These are phyloP conservation scores for Stropharia rugosoannulata DNA, from an alignment of 768 basidiomycete genomes.

Conservation along the genomic window DNA sequence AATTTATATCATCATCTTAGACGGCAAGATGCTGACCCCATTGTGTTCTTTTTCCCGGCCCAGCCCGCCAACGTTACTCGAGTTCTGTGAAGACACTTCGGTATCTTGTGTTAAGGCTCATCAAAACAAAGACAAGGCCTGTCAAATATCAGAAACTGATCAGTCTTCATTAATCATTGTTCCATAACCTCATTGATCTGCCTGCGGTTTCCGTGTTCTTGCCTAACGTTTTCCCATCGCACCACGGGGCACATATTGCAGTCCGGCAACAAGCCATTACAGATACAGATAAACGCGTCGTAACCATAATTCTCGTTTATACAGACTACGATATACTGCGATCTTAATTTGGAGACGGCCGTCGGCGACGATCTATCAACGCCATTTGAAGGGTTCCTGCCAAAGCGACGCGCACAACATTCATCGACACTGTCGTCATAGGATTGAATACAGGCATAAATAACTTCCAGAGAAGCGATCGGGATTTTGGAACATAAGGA, in stretches of 20 bases:
- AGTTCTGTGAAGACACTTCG: neutral
- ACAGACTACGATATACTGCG: neutral
- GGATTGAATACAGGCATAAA: neutral
- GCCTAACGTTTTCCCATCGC: too few relatives aligned
- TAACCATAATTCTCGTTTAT: neutral
- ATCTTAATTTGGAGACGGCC: neutral
- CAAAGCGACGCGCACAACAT: constrained; percentile 2
- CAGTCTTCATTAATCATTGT: too few relatives aligned
- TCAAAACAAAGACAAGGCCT: neutral
- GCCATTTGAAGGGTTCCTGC: neutral
- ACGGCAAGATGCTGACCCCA: neutral
- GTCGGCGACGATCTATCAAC: constrained; percentile 5
- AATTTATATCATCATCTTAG: neutral
- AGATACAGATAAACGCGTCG: too few relatives aligned
- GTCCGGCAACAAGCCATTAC: too few relatives aligned
- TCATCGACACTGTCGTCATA: constrained; percentile 1
- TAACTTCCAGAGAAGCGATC: neutral
- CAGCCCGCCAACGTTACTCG: neutral
- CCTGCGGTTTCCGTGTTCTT: too few relatives aligned
- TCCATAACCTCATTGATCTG: too few relatives aligned
- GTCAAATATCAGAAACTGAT: too few relatives aligned
- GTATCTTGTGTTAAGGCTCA: neutral
- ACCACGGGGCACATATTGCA: too few relatives aligned
- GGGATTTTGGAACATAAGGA: neutral
- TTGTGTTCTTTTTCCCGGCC: neutral